phyloP scores from a whole-genome alignment of 2,329 filamentous ascomycete species.

The Colletotrichum paranaense region DNA sequence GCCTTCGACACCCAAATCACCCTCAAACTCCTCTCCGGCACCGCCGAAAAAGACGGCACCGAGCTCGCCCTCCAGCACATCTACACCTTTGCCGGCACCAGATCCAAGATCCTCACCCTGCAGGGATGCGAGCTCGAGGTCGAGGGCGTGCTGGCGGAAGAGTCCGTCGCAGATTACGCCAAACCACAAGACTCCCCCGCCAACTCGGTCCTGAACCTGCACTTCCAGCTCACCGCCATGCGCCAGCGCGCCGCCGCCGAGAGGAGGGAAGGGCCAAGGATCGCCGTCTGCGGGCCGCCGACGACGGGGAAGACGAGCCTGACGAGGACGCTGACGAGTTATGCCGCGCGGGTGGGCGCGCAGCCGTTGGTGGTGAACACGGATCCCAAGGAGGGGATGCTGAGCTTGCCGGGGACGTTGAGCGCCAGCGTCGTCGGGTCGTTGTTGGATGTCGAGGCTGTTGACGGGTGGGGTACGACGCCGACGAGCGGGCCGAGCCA shows the following conservation, averaged over 20 bases:
- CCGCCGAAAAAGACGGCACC: slow-evolving; percentile 93
- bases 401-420: slow-evolving; percentile 83
- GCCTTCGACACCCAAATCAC: slow-evolving; percentile 58
- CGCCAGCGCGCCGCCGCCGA: slow-evolving; percentile 69
- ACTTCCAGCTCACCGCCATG: slow-evolving; percentile 84
- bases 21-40: slow-evolving; percentile 78
- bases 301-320: slow-evolving; percentile 87
- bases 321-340: slow-evolving; percentile 80
- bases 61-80: slow-evolving; percentile 85
- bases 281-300: slow-evolving; percentile 83
- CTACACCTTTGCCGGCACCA: slow-evolving; percentile 84
- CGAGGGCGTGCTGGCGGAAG: slow-evolving; percentile 66
- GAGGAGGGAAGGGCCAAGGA: slow-evolving; percentile 74
- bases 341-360: slow-evolving; percentile 78
- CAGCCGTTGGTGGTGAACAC: slow-evolving; percentile 88
- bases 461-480: slow-evolving; percentile 89
- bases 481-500: slow-evolving; percentile 91
- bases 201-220: slow-evolving; percentile 84
- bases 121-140: slow-evolving; percentile 90
- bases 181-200: slow-evolving; percentile 83
- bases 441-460: slow-evolving; percentile 82
- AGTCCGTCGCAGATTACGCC: slow-evolving; percentile 70
- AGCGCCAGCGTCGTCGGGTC: slow-evolving; percentile 89
- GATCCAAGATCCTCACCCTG: slow-evolving; percentile 92
- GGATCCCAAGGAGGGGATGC: slow-evolving; percentile 83